phyloP scores from a whole-genome alignment of 2,329 filamentous ascomycete genomes.

The Colletotrichum viniferum region DNA sequence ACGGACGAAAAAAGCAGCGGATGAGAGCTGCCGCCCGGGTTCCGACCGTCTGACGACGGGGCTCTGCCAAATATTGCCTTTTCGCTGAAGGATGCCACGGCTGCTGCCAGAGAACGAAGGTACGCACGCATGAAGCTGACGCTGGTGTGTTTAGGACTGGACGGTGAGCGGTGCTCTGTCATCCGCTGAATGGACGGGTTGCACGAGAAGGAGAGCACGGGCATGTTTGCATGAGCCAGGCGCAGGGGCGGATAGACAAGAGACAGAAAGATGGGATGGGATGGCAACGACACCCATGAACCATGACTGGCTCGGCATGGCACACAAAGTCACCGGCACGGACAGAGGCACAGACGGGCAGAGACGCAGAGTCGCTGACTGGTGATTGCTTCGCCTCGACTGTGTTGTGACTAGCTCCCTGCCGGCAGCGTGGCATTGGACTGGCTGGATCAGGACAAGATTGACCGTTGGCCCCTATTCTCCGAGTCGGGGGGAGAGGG shows the following conservation, averaged over 20 bases:
- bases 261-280: background rate
- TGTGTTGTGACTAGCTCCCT: conserved; percentile 13
- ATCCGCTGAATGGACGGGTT: conserved; percentile 8
- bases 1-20: conserved; percentile 7
- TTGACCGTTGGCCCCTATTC: background rate
- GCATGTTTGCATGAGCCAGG: conserved; percentile 10
- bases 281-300: background rate
- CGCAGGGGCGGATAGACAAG: background rate
- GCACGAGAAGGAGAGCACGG: background rate
- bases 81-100: background rate
- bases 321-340: conserved; percentile 1
- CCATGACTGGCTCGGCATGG: conserved; percentile 4
- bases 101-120: background rate
- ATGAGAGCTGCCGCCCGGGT: background rate
- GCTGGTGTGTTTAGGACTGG: background rate
- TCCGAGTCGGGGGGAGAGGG: background rate
- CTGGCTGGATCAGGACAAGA: conserved; percentile 5
- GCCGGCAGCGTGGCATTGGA: conserved; percentile 4
- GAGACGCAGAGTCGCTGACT: conserved; percentile 4
- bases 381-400: conserved; percentile 22
- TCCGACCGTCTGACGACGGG: background rate
- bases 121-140: conserved; percentile 13
- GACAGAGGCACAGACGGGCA: conserved; percentile 16
- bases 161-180: conserved; percentile 8
- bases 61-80: background rate